Evolutionary conservation across 2,329 filamentous ascomycete species (phyloP), one percentile per base, ranked within the genome.

Genomic region (Exophiala dermatitidis): DNA sequence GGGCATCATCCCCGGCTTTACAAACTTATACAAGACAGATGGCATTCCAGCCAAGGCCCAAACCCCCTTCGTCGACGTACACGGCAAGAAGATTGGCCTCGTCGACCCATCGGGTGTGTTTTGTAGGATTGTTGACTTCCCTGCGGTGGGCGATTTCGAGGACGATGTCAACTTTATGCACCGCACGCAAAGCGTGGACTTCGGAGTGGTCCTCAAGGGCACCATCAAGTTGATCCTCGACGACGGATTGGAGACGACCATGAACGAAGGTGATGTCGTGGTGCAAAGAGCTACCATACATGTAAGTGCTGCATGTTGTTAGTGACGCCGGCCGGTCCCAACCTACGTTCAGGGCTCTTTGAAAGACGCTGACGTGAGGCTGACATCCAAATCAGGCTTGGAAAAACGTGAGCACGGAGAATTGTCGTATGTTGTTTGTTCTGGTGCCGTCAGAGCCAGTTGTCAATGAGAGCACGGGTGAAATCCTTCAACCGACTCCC

Each of bases 191-290:
- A 67, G 62, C 28, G 50, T 67, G 28, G 66, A 68, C 52, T 67
- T 66, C 51, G 66, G 61, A 5, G 59, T 68, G n/a, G 60, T 68
- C 9, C 56, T 68, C 30, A 55, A 62, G 9, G 66, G 65, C 1
- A 62, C 61, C 33, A 62, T 68, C 28, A 56, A 62, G 54, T 38
- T 66, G 1, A 59, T 66, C 34, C 55, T 68, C 46, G 66, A 67
- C 38, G 60, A 65, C 46, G 65, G 63, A 6, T 58, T 60, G 6
- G 63, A 62, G 52, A 66, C 58, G 30, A 58, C 49, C 26, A 38
- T 67, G 52, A 62, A 56, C 41, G 51, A 61, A 51, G 61, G 63
- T 12, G 66, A 67, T 48, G 52, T 67, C 29, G 63, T 63, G 12
- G 63, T 68, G n/a, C 65, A 66, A 50, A 54, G 60, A 26, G 57